Conservation (phyloP, 164 flowering plant genomes). For the Vitis amurensis region DNA sequence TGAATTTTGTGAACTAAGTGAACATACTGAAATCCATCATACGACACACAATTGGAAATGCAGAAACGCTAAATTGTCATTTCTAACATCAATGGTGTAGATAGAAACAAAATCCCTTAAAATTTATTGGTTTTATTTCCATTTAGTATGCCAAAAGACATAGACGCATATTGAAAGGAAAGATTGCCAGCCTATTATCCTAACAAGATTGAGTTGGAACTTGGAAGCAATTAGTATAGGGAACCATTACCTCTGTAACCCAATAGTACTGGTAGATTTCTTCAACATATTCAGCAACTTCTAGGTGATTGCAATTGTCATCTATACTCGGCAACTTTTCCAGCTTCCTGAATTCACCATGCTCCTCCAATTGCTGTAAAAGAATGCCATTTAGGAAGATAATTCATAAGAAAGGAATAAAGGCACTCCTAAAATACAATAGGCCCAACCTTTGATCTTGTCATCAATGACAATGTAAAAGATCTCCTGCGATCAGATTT, state of each 20-base stretch:
- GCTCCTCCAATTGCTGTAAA: constrained; percentile 43
- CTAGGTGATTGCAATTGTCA: constrained; percentile 67
- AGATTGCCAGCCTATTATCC: too few relatives aligned
- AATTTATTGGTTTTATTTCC: too few relatives aligned
- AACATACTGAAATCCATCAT: too few relatives aligned
- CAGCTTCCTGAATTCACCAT: constrained; percentile 24
- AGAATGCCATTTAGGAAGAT: neutral
- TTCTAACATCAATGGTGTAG: too few relatives aligned
- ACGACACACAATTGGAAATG: too few relatives aligned
- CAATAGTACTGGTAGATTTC: constrained; percentile 87
- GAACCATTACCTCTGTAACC: constrained; percentile 67
- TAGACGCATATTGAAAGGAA: too few relatives aligned
- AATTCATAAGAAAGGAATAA: neutral
- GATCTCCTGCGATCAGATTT: constrained; percentile 65
- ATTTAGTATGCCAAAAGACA: too few relatives aligned
- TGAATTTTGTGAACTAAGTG: too few relatives aligned
- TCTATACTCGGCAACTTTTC: constrained; percentile 65
- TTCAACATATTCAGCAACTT: constrained; percentile 87
- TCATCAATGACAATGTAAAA: constrained; percentile 59
- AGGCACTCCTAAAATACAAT: neutral
- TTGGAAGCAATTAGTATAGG: neutral
- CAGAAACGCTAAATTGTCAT: too few relatives aligned
- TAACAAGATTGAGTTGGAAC: too few relatives aligned
- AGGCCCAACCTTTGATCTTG: constrained; percentile 57
- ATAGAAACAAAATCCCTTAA: too few relatives aligned